Conservation (phyloP, 148 eudicot genomes). For the Salicornia ramosissima region DNA sequence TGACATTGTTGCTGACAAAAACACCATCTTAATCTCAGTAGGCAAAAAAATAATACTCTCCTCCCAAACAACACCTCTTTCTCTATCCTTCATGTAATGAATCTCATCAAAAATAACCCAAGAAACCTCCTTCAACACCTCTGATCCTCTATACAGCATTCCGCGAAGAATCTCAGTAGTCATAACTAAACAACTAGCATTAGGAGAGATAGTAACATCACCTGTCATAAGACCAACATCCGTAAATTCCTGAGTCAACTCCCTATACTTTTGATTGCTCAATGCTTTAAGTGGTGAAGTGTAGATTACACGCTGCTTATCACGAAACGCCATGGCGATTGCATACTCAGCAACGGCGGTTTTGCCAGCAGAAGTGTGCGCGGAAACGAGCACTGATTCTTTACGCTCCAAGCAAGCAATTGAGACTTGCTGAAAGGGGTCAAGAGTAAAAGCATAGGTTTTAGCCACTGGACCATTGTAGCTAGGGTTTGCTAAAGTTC, state of each 20-base stretch:
- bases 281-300: constrained; percentile 90
- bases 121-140: constrained; percentile 86
- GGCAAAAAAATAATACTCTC: constrained; percentile 93
- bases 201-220: constrained; percentile 79
- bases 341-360: constrained; percentile 99
- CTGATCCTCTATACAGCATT: constrained; percentile 90
- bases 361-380: constrained; percentile 93
- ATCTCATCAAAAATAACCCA: constrained; percentile 99
- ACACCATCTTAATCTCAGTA: constrained; percentile 91
- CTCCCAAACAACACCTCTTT: constrained; percentile 98
- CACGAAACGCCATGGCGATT: constrained; percentile 82
- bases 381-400: constrained; percentile 84
- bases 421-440: constrained; percentile 81
- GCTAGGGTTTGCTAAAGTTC: constrained; percentile 62
- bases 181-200: constrained; percentile 96
- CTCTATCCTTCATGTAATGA: constrained; percentile 97
- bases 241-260: constrained; percentile 71
- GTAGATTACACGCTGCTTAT: constrained; percentile 81
- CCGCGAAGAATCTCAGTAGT: constrained; percentile 96
- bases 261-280: constrained; percentile 90
- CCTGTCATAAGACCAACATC: constrained; percentile 98
- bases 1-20: constrained; percentile 92
- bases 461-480: constrained; percentile 63
- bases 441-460: constrained; percentile 62
- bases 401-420: constrained; percentile 82